These are phyloP conservation scores for Coelastrella sp. DNA, from an alignment of 139 green algal genomes.

Conservation along the genomic window DNA sequence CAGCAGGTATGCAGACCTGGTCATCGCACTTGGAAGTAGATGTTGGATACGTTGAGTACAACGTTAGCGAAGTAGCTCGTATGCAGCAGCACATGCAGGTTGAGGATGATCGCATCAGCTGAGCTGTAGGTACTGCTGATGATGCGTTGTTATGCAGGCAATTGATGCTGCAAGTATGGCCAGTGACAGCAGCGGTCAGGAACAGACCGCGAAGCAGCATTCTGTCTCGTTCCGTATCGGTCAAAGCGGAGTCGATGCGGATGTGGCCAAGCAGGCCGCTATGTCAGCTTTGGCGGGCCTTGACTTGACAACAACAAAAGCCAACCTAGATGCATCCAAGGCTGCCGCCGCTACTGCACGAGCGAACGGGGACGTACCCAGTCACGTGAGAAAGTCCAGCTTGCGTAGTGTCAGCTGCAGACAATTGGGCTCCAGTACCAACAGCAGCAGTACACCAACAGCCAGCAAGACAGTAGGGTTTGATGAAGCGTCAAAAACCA, in stretches of 20 bases:
- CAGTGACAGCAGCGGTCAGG: conserved; percentile 31
- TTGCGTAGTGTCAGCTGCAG: conserved; percentile 41
- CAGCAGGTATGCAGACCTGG: conserved; percentile 20
- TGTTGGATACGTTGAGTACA: no score
- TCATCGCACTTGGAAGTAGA: no score
- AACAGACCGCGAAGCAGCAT: not conserved
- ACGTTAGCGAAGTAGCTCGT: no score
- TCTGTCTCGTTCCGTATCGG: not conserved
- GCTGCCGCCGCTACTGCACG: conserved; percentile 36
- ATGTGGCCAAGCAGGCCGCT: conserved; percentile 34
- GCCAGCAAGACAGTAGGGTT: not conserved
- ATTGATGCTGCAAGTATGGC: conserved; percentile 1
- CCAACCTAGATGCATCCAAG: conserved; percentile 47
- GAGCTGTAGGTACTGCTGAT: no score
- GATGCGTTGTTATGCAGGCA: not conserved
- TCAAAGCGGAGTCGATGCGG: conserved; percentile 16
- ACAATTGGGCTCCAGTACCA: conserved; percentile 25
- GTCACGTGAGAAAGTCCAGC: conserved; percentile 29
- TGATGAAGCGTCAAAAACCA: not conserved
- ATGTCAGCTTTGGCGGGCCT: conserved; percentile 43
- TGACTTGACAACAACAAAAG: conserved; percentile 25
- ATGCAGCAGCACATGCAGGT: no score
- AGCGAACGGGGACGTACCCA: conserved; percentile 41
- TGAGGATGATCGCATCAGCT: no score
- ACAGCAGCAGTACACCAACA: not conserved